Conservation (phyloP, 306 rosid genomes). For the Quercus dentata region DNA sequence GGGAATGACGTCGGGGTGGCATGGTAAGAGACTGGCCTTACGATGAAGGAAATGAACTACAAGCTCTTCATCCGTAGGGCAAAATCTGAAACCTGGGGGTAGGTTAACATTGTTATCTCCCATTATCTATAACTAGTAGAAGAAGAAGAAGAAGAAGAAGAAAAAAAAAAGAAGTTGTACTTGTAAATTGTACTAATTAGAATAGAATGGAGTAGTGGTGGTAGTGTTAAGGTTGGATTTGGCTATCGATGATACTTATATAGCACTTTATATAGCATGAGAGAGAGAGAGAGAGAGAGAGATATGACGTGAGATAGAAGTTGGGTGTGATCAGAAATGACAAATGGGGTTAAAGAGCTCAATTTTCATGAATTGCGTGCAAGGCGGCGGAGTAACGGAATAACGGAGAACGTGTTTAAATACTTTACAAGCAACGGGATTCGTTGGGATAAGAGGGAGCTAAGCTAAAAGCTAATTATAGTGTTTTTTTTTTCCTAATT, state of each 20-base stretch:
- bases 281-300: slow-evolving; percentile 13
- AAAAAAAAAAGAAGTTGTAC: background rate
- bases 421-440: slow-evolving; percentile 24
- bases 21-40: slow-evolving; percentile 77
- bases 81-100: slow-evolving; percentile 90
- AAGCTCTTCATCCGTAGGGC: slow-evolving; percentile 92
- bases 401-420: slow-evolving; percentile 19
- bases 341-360: slow-evolving; percentile 1
- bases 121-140: slow-evolving; percentile 11
- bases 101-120: slow-evolving; percentile 63
- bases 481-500: background rate
- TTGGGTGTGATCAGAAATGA: slow-evolving; percentile 17
- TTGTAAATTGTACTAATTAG: background rate
- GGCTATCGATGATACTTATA: slow-evolving; percentile 49
- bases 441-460: background rate
- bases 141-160: slow-evolving; percentile 1
- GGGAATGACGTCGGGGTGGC: slow-evolving; percentile 95
- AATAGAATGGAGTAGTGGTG: slow-evolving; percentile 6
- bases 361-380: slow-evolving; percentile 13
- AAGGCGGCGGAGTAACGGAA: slow-evolving; percentile 16
- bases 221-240: slow-evolving; percentile 1
- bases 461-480: slow-evolving; percentile 3
- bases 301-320: slow-evolving; percentile 51
- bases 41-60: slow-evolving; percentile 90
- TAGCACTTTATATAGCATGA: slow-evolving; percentile 6